These are phyloP conservation scores for Blastocystis sp. DNA, from an alignment of 352 stramenopile species.

Conservation along the genomic window DNA sequence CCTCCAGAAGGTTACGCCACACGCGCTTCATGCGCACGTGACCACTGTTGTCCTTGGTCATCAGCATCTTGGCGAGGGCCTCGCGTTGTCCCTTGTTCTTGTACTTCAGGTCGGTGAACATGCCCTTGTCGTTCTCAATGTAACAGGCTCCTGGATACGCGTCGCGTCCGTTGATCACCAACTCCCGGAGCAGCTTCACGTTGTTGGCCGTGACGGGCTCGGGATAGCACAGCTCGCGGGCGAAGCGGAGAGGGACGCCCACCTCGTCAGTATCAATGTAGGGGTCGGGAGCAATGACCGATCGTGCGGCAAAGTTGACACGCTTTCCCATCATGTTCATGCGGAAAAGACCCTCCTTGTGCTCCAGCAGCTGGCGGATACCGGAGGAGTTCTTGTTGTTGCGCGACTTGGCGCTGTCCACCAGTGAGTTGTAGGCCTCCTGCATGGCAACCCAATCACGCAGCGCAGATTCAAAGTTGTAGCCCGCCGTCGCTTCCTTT, in stretches of 20 bases:
- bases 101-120: conserved; percentile 82
- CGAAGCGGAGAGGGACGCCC: conserved; percentile 90
- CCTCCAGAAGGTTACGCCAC: conserved; percentile 88
- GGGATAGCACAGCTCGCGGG: conserved; percentile 90
- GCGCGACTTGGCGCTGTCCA: conserved; percentile 72
- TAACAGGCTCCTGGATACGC: conserved; percentile 87
- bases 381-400: conserved; percentile 64
- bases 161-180: conserved; percentile 86
- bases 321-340: conserved; percentile 98
- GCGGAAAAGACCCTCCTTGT: conserved; percentile 98
- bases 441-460: conserved; percentile 91
- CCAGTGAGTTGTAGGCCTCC: conserved; percentile 76
- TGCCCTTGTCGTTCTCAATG: conserved; percentile 84
- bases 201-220: conserved; percentile 94
- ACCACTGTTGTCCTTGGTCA: conserved; percentile 65
- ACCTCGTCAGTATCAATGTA: conserved; percentile 99
- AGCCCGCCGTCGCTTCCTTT: conserved; percentile 60
- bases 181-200: conserved; percentile 83
- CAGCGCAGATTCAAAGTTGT: conserved; percentile 79
- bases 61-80: conserved; percentile 84
- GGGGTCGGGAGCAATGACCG: conserved; percentile 95
- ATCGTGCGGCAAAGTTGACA: conserved; percentile 96
- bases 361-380: conserved; percentile 94
- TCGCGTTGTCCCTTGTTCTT: conserved; percentile 80
- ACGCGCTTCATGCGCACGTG: conserved; percentile 77